Percentiles rank a stretch among this genome's conserved stretches.
Evolutionary conservation across 202 grass and related monocot species (phyloP).

Genomic region (Sporobolus alterniflorus): DNA sequence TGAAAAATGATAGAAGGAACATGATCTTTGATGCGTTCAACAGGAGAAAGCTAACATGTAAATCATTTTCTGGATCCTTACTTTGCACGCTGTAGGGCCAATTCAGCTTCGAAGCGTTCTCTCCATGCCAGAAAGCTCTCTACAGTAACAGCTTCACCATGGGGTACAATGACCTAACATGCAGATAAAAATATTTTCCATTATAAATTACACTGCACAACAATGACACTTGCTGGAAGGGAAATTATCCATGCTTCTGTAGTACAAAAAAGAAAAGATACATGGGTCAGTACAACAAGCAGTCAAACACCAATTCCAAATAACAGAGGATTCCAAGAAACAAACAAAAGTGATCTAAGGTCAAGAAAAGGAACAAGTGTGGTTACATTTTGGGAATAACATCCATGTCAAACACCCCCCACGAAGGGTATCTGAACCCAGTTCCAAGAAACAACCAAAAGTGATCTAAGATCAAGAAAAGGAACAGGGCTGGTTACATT

Average conservation of each 20-base stretch:
- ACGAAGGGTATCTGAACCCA: neutral
- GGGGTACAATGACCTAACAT: constrained; percentile 89
- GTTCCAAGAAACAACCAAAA: neutral
- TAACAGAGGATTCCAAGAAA: neutral
- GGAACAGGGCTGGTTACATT: neutral
- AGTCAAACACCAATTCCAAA: neutral
- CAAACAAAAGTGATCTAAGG: neutral
- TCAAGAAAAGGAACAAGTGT: neutral
- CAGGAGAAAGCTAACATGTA: neutral
- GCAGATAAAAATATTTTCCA: constrained; percentile 19
- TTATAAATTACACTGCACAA: constrained; percentile 14
- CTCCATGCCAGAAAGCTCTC: constrained; percentile 97
- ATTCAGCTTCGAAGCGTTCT: constrained; percentile 97
- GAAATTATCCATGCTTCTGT: neutral
- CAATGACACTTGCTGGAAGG: neutral
- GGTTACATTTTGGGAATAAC: neutral
- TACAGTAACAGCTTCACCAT: constrained; percentile 90
- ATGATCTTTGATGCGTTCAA: constrained; percentile 30
- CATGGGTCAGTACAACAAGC: neutral
- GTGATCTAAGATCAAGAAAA: neutral
- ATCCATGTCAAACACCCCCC: neutral
- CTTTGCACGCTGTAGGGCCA: constrained; percentile 92
- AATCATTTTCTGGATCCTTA: constrained; percentile 53
- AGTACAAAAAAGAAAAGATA: neutral
- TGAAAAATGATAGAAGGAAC: neutral